Evolutionary conservation across 148 eudicot genomes (phyloP).

Genomic region (Rhododendron mucronatum): DNA sequence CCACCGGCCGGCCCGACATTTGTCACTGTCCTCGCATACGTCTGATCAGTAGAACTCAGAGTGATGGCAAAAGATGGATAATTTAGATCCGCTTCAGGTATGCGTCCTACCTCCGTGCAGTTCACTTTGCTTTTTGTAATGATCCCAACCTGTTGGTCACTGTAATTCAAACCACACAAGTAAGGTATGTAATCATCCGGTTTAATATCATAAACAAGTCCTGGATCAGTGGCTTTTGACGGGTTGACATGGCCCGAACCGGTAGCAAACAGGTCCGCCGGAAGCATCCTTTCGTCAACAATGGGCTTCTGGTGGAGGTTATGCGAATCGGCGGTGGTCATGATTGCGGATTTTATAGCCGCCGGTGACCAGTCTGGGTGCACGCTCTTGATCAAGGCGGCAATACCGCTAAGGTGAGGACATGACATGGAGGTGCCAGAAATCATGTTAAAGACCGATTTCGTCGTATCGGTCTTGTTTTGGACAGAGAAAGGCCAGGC

Average conservation of each 20-base stretch:
- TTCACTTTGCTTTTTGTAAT: constrained; percentile 5
- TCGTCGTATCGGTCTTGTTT: constrained; percentile 2
- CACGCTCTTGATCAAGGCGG: constrained; percentile 34
- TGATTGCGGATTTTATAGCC: constrained; percentile 37
- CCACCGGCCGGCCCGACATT: constrained; percentile 22
- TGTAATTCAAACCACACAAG: constrained; percentile 17
- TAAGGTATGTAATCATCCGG: constrained; percentile 27
- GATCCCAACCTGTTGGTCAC: constrained; percentile 10
- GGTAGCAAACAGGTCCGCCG: neutral
- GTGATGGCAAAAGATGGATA: constrained; percentile 28
- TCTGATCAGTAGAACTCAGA: neutral
- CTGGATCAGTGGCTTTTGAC: constrained; percentile 16
- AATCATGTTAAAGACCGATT: constrained; percentile 31
- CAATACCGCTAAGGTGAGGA: constrained; percentile 40
- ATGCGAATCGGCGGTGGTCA: constrained; percentile 28
- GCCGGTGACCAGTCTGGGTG: constrained; percentile 44
- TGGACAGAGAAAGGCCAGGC: constrained; percentile 18
- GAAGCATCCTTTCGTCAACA: neutral
- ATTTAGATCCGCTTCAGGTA: constrained; percentile 20
- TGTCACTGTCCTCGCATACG: constrained; percentile 26
- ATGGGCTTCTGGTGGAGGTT: neutral
- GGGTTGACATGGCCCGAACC: constrained; percentile 13
- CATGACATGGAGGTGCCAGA: constrained; percentile 46
- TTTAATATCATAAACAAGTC: constrained; percentile 25
- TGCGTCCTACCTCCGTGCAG: constrained; percentile 11